Percentiles rank a stretch among this genome's conserved stretches.
phyloP scores from a whole-genome alignment of 1,284 basidiomycete species.

The Cryptococcus sp. region DNA sequence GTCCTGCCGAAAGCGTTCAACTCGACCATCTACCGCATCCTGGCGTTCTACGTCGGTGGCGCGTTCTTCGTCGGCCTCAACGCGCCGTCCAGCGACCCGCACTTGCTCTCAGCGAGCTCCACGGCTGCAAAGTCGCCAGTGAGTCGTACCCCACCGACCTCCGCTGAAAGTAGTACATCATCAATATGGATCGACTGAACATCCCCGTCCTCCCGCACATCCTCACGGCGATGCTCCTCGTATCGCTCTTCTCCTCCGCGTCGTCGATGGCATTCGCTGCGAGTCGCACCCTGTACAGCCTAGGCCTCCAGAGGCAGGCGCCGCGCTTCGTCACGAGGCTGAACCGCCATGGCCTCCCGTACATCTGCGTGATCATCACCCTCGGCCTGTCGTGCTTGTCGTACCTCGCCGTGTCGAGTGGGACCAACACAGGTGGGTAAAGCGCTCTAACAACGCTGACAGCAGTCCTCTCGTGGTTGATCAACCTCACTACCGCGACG shows the following conservation, averaged over 20 bases:
- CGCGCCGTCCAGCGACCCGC: constrained; percentile 63
- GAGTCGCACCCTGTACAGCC: constrained; percentile 22
- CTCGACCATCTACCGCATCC: constrained; percentile 70
- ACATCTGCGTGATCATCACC: constrained; percentile 20
- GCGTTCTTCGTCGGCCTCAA: constrained; percentile 67
- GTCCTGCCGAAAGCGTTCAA: constrained; percentile 64
- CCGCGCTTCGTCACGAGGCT: constrained; percentile 25
- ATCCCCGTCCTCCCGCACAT: constrained; percentile 42
- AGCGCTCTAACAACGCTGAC: background rate
- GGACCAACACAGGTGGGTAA: constrained; percentile 10
- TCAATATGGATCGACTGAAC: constrained; percentile 39
- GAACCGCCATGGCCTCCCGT: constrained; percentile 35
- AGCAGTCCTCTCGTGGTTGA: constrained; percentile 21
- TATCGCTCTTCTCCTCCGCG: constrained; percentile 47
- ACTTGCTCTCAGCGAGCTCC: constrained; percentile 46
- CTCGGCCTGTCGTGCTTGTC: constrained; percentile 19
- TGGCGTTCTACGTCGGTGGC: constrained; percentile 64
- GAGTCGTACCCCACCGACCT: constrained; percentile 4
- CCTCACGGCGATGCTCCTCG: constrained; percentile 43
- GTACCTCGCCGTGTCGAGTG: constrained; percentile 24
- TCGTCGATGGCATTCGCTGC: constrained; percentile 29
- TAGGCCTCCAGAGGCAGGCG: constrained; percentile 31
- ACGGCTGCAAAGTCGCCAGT: constrained; percentile 16
- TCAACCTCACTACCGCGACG: constrained; percentile 18
- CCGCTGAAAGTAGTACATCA: constrained; percentile 13